Base-by-base conservation (phyloP, 139 green algal genomes). In the Chlamydomonas sphaeroides region DNA sequence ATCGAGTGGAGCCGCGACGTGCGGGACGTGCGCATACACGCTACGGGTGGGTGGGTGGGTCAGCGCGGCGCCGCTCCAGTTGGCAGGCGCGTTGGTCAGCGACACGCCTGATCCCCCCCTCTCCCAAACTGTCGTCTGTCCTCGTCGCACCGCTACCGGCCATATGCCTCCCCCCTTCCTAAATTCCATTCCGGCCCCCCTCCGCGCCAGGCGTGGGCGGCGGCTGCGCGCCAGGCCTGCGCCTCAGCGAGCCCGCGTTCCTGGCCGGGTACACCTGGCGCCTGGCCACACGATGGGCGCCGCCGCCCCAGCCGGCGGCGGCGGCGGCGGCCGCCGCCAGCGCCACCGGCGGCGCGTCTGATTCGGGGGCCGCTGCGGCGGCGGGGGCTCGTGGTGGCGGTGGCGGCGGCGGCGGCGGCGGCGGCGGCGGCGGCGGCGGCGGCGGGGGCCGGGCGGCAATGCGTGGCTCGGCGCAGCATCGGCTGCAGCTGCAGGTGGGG, bases 191-290 rank as follows among this genome's bases (percentile, higher is more conserved):
- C 67, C 5, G 72, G 72, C 36, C 53, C 53, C 38, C 38, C 72
- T 14, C 18, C 8, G 28, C 56, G 25, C 17, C 56, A 63, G 59
- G 4, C 4, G n/a, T 45, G 5, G 30, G 74, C 59, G 38, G 74
- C 6, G 30, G 30, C 5, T 25, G 39, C 0, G 1, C 17, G 5
- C 11, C 38, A 25, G 20, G 21, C 23, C 56, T 11, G 28, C 57
- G 39, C 25, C 39, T 71, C 74, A 70, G 74, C 39, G 59, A 38
- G 17, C 39, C 59, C n/a, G 28, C 39, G 26, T 70, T 71, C 59
- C 30, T 80, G 59, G 74, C 59, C 26, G 74, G 74, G 5, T 80
- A 80, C 57, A 32, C 8, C 28, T 80, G 74, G 74, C 74, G 56
- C 42, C 8, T 80, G 28, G 74, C 59, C 59, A 80, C 74, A 2